Base-by-base conservation (phyloP, 2,329 filamentous ascomycete genomes). In the Seiridium unicorne region DNA sequence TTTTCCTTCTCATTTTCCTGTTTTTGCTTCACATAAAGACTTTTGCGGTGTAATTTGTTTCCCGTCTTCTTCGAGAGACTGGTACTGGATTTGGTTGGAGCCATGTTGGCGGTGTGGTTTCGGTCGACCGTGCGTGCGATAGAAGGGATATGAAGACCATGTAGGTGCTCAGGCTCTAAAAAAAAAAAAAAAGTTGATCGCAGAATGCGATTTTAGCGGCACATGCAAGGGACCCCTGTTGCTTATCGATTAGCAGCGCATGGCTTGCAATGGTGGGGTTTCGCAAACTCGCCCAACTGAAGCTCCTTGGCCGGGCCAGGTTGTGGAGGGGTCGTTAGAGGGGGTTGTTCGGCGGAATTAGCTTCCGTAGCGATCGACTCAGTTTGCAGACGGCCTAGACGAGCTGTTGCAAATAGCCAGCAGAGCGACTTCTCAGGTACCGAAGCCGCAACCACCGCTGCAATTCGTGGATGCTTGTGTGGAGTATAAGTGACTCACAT, bases 1-100 rank as follows among this genome's bases (percentile, higher is more conserved):
- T 89, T 91, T 51, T 87, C 80, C 71, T 88, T 89, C 72, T 92
- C 90, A 65, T 86, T 86, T 49, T 84, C 81, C 72, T 89, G 90
- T 78, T 97, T 98, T 71, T 90, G 84, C 67, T 91, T 87, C 62
- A 97, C 81, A 71, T 93, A 90, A 62, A 94, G 84, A 67, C 89
- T 82, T 73, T 95, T 85, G 63, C 95, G 85, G 71, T 88, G 89
- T 31, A 91, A 77, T 75, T 97, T 97, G 77, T 96, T 96, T 62
- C 81, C 83, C 1, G 87, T 75, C 68, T 63, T 68, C 48, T 69
- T 66, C 32, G 66, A 65, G 56, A 70, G 60, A 18, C 55, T 57
- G 55, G 65, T 66, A 48, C 55, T 55, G 40, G 44, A 55, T 38
- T 60, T 60, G 35, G 54, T 11, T 5, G 54, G 48, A n/a, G 47